These are phyloP conservation scores for Ilyonectria mors-panacis DNA, from an alignment of 2,329 filamentous ascomycete genomes.

Conservation along the genomic window DNA sequence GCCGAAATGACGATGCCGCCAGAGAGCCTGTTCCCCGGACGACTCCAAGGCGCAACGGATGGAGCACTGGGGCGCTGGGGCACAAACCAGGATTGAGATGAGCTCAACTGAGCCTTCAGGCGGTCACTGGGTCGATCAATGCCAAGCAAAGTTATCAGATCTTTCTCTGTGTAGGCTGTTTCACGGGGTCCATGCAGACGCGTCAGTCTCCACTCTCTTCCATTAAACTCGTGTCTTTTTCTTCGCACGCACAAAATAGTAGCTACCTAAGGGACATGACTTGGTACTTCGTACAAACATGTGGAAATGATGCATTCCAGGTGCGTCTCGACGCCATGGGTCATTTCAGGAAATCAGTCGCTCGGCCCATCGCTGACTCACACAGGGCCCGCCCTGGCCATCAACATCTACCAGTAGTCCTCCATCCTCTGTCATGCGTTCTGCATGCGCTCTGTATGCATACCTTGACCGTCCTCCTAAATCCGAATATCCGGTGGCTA, in stretches of 20 bases:
- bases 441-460: conserved; percentile 1
- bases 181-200: conserved; percentile 28
- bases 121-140: conserved; percentile 39
- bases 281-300: conserved; percentile 13
- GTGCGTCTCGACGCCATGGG: conserved; percentile 25
- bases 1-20: conserved; percentile 13
- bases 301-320: conserved; percentile 36
- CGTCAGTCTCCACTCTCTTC: conserved; percentile 26
- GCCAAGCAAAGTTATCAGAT: conserved; percentile 50
- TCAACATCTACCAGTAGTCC: conserved; percentile 7
- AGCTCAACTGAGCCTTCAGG: conserved; percentile 32
- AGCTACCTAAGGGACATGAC: conserved; percentile 7
- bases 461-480: conserved; percentile 23
- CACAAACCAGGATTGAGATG: background rate
- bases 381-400: conserved; percentile 30
- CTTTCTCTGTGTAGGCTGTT: conserved; percentile 30
- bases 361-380: conserved; percentile 38
- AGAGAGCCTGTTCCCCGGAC: conserved; percentile 21
- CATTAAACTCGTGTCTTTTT: conserved; percentile 37
- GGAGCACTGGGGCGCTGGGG: background rate
- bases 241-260: conserved; percentile 22
- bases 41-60: conserved; percentile 15
- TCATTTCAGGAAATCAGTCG: conserved; percentile 22
- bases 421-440: conserved; percentile 9
- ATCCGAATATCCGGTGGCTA: conserved; percentile 37